Evolutionary conservation across 805 yeast genomes (phyloP).

Genomic region (Hemisphaericaspora nanyangensis): DNA sequence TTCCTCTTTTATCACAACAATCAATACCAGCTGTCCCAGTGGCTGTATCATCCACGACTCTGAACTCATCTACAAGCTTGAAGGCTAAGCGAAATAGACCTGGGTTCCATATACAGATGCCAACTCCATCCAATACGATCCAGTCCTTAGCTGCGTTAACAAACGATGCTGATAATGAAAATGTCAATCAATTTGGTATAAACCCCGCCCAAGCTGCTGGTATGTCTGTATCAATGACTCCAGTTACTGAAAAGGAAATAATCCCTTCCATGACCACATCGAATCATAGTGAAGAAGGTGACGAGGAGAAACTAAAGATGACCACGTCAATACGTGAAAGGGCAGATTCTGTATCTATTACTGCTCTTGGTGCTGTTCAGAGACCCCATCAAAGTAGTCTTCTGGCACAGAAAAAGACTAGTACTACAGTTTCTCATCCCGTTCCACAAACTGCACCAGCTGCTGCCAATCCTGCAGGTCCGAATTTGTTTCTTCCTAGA

Average conservation of each 20-base stretch:
- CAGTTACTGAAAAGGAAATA: constrained; percentile 58
- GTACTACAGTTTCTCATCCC: neutral
- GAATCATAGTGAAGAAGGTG: constrained; percentile 5
- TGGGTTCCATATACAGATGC: constrained; percentile 67
- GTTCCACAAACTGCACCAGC: neutral
- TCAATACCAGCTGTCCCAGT: constrained; percentile 9
- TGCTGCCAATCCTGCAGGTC: constrained; percentile 1
- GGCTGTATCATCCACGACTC: neutral
- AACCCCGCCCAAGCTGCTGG: constrained; percentile 47
- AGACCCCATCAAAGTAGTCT: constrained; percentile 9
- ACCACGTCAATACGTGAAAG: neutral
- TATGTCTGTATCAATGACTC: constrained; percentile 72
- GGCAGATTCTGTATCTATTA: neutral
- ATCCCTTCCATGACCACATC: constrained; percentile 7
- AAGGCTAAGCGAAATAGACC: constrained; percentile 14
- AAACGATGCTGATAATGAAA: constrained; percentile 30
- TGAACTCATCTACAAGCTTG: constrained; percentile 10
- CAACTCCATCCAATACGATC: constrained; percentile 51
- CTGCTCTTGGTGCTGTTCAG: neutral
- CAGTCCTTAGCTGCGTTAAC: constrained; percentile 36
- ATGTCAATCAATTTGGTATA: constrained; percentile 67
- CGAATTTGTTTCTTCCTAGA: constrained; percentile 5
- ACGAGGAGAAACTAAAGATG: constrained; percentile 12
- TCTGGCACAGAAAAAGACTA: constrained; percentile 6
- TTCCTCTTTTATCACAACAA: constrained; percentile 5